These are phyloP conservation scores for Alternaria tenuissima DNA, from an alignment of 2,329 filamentous ascomycete species.

Conservation along the genomic window DNA sequence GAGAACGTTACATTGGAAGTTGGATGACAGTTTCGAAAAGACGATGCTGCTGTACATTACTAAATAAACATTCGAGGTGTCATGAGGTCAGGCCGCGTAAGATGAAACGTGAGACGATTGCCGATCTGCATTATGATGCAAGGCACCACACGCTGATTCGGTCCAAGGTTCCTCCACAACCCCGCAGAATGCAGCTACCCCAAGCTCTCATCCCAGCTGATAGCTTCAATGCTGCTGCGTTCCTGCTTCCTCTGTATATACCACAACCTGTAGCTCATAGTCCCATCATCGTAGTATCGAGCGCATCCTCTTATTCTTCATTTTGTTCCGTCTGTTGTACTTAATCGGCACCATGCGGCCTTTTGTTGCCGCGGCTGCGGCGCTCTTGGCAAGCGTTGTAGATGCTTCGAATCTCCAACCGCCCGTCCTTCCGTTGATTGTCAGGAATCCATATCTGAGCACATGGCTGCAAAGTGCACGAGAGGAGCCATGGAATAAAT, in stretches of 20 bases:
- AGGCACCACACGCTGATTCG: conserved; percentile 41
- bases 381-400: conserved; percentile 54
- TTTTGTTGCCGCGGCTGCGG: conserved; percentile 29
- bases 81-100: conserved; percentile 10
- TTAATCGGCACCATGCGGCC: conserved; percentile 38
- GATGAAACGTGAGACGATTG: conserved; percentile 15
- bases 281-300: conserved; percentile 3
- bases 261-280: not conserved
- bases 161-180: conserved; percentile 16
- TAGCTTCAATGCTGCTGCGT: conserved; percentile 19
- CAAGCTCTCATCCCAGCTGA: conserved; percentile 27
- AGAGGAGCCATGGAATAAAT: conserved; percentile 78
- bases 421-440: conserved; percentile 60
- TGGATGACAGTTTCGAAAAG: not conserved
- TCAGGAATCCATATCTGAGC: conserved; percentile 61
- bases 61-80: not conserved
- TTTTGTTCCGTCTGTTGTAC: not conserved
- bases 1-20: not conserved
- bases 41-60: not conserved
- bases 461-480: conserved; percentile 71
- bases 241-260: conserved; percentile 4
- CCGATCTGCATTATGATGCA: conserved; percentile 26
- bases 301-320: conserved; percentile 1
- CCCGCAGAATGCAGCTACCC: conserved; percentile 34
- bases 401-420: conserved; percentile 64